Evolutionary conservation across 2,329 filamentous ascomycete genomes (phyloP), one percentile per base, ranked within the genome.

Genomic region (Aspergillus aculeatus): DNA sequence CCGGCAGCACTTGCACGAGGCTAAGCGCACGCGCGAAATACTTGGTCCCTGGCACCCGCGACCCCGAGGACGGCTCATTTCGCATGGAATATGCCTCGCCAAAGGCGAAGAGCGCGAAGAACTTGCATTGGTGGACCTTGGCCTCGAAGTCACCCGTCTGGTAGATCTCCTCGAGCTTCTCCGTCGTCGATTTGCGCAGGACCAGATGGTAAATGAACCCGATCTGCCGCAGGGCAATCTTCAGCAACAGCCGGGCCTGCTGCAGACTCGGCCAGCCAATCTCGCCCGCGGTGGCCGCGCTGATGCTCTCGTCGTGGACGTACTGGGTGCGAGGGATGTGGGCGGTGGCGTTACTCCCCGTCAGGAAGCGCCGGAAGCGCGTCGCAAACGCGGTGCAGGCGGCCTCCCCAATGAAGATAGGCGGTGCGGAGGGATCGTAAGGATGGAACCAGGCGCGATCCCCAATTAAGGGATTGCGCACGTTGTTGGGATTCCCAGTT

Each of bases 61-160:
- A 69, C n/a, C 70, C 72, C 16, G 68, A 67, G 1, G 66, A 66
- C 57, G 73, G 64, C 59, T 73, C 59, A 1, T 75, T 73, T 1
- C 77, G 66, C 52, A 77, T 76, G 0, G 78, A 78, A 58, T 81
- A 81, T 2, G 78, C 77, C 53, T 81, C 77, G 0, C 79, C 79
- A 47, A 81, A 70, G 0, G 77, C 77, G 68, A 81, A 80, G 9
- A 81, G 62, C 0, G 75, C 74, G 48, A 78, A 81, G 47, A 80
- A 78, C 48, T 80, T 80, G 66, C 77, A 80, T 11, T 79, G 65
- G 67, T 76, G 78, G 54, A 75, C 16, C 47, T 72, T 47, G 66
- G 61, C 68, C 24, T 72, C 66, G 54, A 75, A 75, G 21, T 68
- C 65, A 4, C 62, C 67, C 3, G 63, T 72, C 48, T 68, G 75